phyloP scores from a whole-genome alignment of 306 rosid genomes.

The Datisca glomerata region DNA sequence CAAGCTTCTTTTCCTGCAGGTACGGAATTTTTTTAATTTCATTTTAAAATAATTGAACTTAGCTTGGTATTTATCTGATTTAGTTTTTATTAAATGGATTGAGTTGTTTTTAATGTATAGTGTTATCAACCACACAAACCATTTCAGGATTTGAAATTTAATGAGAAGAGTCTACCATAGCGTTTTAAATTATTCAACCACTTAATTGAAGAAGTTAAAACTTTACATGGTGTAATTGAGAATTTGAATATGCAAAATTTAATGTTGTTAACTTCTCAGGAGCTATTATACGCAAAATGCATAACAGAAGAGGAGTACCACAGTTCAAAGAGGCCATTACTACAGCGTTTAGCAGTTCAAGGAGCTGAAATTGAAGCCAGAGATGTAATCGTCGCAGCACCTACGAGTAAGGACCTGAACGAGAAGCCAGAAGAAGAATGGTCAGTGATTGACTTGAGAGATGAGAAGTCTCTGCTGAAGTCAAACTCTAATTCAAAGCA shows the following conservation, averaged over 20 bases:
- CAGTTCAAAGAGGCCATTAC: conserved; percentile 74
- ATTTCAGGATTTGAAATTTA: no score
- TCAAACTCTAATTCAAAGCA: conserved; percentile 37
- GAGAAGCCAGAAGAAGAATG: conserved; percentile 62
- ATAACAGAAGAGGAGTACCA: conserved; percentile 75
- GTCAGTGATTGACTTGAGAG: conserved; percentile 81
- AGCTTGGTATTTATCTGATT: no score
- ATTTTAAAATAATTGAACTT: no score
- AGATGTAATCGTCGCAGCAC: conserved; percentile 40
- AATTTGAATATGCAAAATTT: neutral
- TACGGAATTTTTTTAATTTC: no score
- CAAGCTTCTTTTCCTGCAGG: conserved; percentile 79
- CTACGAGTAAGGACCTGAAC: no score
- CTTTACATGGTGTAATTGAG: neutral
- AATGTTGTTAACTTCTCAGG: conserved; percentile 26
- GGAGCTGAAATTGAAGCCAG: conserved; percentile 69
- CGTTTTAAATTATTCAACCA: no score
- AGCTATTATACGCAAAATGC: conserved; percentile 75
- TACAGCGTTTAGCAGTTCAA: conserved; percentile 68
- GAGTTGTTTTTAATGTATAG: no score
- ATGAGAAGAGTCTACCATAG: no score
- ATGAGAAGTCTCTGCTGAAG: conserved; percentile 34
- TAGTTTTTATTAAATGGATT: no score
- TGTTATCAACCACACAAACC: no score
- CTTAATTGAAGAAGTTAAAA: neutral